Evolutionary conservation across 768 basidiomycete species (phyloP), one percentile per base, ranked within the genome.

Genomic region (Amanita brunnescens): DNA sequence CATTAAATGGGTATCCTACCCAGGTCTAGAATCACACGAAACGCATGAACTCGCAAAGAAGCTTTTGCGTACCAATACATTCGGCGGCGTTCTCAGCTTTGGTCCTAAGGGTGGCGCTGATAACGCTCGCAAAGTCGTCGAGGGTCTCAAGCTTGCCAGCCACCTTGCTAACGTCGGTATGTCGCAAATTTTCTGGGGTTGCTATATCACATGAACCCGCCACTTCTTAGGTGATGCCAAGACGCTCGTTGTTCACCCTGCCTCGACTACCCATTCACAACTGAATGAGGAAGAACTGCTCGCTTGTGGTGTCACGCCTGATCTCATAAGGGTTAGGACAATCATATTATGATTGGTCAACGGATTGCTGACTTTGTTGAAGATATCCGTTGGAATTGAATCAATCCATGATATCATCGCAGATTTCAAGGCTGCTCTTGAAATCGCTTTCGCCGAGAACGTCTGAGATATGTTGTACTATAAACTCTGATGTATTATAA

Each of bases 191-290:
- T 38, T 35, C 6, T 20, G 29, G 14, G 20, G n/a, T 30, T 30
- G 0, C 45, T 47, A 14, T 13, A 9, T 16, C 33, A n/a, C n/a
- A n/a, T n/a, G n/a, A n/a, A n/a, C n/a, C n/a, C n/a, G n/a, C n/a
- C n/a, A n/a, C n/a, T n/a, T n/a, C n/a, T 20, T 52, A 74, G 78
- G 81, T 23, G 83, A 85, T 54, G 80, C 83, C n/a, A 88, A 90
- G 67, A 87, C 83, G 5, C 75, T 91, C 13, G 83, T 87, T 33
- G 86, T 90, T 52, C 84, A 87, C 59, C 87, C 88, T 1, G 84
- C 81, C 4, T 76, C 78, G 20, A 89, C 89, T 18, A 91, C 88
- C 0, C 88, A 91, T 59, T 71, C 79, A 33, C 86, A 89, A 63
- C 69, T 89, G 43, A 73, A 71, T 0, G 67, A 65, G 18, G 78